Conservation (phyloP, 495 filamentous ascomycete species). For the Lasiosphaeria hispida region DNA sequence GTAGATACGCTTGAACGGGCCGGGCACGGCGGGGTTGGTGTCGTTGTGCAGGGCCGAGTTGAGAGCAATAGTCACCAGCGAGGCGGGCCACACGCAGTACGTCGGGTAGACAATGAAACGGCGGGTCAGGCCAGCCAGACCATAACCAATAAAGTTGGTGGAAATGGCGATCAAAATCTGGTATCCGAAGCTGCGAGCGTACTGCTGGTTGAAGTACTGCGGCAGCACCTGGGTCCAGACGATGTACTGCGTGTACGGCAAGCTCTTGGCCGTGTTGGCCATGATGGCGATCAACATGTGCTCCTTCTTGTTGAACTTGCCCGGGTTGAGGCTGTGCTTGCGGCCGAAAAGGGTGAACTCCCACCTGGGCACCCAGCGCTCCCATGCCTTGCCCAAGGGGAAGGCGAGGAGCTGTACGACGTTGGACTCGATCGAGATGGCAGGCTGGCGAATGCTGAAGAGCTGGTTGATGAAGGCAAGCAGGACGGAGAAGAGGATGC, state of each 20-base stretch:
- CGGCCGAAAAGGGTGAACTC: slow-evolving; percentile 38
- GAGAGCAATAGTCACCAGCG: slow-evolving; percentile 42
- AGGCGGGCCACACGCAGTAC: slow-evolving; percentile 44
- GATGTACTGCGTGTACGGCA: slow-evolving; percentile 42
- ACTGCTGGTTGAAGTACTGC: slow-evolving; percentile 41
- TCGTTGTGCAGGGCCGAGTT: slow-evolving; percentile 44
- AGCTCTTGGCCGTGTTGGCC: slow-evolving; percentile 36
- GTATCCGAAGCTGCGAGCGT: slow-evolving; percentile 35
- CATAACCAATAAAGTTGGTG: slow-evolving; percentile 54
- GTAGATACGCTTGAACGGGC: slow-evolving; percentile 36
- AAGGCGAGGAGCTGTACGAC: slow-evolving; percentile 42
- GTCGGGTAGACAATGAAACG: slow-evolving; percentile 56
- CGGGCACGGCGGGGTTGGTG: slow-evolving; percentile 20
- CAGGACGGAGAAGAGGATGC: slow-evolving; percentile 33
- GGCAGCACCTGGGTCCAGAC: slow-evolving; percentile 47
- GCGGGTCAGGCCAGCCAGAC: slow-evolving; percentile 50
- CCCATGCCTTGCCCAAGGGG: slow-evolving; percentile 39
- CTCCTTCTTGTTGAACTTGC: slow-evolving; percentile 52
- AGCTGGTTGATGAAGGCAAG: slow-evolving; percentile 43
- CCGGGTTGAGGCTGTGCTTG: slow-evolving; percentile 46
- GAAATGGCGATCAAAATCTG: slow-evolving; percentile 44
- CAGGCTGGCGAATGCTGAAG: slow-evolving; percentile 40
- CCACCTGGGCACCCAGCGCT: slow-evolving; percentile 36
- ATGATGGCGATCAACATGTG: slow-evolving; percentile 53
- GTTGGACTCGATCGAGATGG: slow-evolving; percentile 33